phyloP scores from a whole-genome alignment of 148 eudicot genomes.

The Euryodendron excelsum region DNA sequence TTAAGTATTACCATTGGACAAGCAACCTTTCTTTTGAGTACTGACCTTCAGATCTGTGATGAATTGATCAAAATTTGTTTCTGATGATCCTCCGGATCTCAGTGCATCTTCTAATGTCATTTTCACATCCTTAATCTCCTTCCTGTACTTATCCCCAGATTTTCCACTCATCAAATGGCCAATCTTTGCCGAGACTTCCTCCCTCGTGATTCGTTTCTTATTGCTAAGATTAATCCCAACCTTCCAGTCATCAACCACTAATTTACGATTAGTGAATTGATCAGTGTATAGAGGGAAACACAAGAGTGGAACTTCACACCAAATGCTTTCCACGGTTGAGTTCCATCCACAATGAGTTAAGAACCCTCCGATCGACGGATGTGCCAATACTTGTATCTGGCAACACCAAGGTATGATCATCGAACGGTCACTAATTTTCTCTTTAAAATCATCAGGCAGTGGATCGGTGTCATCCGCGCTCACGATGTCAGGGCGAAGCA shows the following conservation, averaged over 20 bases:
- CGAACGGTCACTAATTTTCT: conserved; percentile 39
- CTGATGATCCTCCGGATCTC: conserved; percentile 47
- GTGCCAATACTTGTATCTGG: conserved; percentile 46
- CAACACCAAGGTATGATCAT: conserved; percentile 62
- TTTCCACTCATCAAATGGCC: conserved; percentile 38
- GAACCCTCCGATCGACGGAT: conserved; percentile 57
- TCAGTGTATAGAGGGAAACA: conserved; percentile 66
- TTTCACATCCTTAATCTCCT: conserved; percentile 24
- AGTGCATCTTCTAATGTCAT: conserved; percentile 33
- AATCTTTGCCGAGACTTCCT: conserved; percentile 40
- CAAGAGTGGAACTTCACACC: conserved; percentile 57
- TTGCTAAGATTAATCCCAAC: conserved; percentile 54
- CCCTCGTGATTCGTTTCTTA: conserved; percentile 19
- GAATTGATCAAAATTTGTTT: conserved; percentile 35
- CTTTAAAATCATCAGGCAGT: conserved; percentile 51
- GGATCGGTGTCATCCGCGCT: conserved; percentile 34
- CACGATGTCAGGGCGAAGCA: conserved; percentile 54
- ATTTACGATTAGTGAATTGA: conserved; percentile 65
- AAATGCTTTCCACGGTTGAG: conserved; percentile 61
- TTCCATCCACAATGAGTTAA: conserved; percentile 84
- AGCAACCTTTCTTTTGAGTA: conserved; percentile 3
- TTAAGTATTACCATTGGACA: no score
- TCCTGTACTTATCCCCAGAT: conserved; percentile 18
- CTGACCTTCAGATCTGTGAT: conserved; percentile 29
- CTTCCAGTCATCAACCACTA: conserved; percentile 76